Base-by-base conservation (phyloP, 371 early-diverging fungal species). In the Zopfochytrium polystomum region DNA sequence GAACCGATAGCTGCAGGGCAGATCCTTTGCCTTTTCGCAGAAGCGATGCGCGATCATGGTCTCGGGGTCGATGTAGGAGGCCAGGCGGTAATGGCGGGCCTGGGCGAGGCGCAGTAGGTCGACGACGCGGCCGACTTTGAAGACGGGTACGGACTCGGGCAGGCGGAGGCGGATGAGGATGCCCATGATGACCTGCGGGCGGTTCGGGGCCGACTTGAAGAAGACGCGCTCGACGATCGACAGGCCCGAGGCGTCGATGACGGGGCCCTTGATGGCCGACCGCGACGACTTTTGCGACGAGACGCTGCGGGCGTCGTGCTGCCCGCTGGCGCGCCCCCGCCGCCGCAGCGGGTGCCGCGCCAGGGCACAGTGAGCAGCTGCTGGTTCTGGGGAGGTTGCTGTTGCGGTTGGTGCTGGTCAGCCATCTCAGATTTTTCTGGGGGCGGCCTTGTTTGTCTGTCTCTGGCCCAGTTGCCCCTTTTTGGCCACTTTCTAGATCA, bases 151-250 rank as follows among this genome's bases (percentile, higher is more conserved):
- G 1, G 26, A 30, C 22, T 55, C 60, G 9, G 74, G 74, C 6
- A 66, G 54, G 13, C 52, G 38, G 23, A 73, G 62, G 3, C 63
- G 57, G 30, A 62, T 6, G 33, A 57, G 44, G 31, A 68, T 54
- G 34, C 55, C 60, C 72, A 77, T 69, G 47, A 77, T 66, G 22
- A 77, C 77, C 66, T 69, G 68, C 29, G 68, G 68, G 32, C 50
- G 57, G 3, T 47, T 38, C n/a, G 65, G 63, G 11, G 64, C 34
- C 0, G 63, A 65, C 26, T 72, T 62, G 61, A 57, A 66, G 58
- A 75, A 75, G 55, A 69, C 65, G 3, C 70, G 67, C 63, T 75
- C 75, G 2, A 67, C 62, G 33, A 75, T 66, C 9, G 72, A 68
- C 5, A 75, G 67, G 18, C 66, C 61, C 18, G 25, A n/a, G 11